Conservation (phyloP, 2,329 filamentous ascomycete species). For the Neofusicoccum ribis region DNA sequence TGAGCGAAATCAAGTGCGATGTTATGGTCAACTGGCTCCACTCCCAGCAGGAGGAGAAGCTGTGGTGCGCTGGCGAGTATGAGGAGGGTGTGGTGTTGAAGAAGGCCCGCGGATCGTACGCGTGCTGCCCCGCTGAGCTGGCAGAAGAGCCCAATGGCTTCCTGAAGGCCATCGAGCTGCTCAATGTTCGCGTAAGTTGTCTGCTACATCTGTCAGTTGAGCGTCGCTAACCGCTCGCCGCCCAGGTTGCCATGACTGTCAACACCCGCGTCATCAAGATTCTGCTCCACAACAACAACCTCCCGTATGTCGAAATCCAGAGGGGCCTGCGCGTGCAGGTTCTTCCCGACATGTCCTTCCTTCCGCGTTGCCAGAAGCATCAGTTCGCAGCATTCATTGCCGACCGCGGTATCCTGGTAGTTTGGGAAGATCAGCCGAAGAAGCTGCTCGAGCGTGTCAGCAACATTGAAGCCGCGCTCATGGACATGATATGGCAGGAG, state of each 20-base stretch:
- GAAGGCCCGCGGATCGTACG: conserved; percentile 52
- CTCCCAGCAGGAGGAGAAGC: conserved; percentile 59
- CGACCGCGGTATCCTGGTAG: conserved; percentile 58
- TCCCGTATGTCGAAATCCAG: conserved; percentile 59
- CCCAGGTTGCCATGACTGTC: conserved; percentile 65
- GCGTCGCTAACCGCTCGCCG: conserved; percentile 18
- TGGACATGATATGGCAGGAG: conserved; percentile 58
- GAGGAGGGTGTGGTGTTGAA: conserved; percentile 60
- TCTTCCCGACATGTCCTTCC: conserved; percentile 56
- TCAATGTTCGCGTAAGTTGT: conserved; percentile 55
- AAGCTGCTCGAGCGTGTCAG: conserved; percentile 55
- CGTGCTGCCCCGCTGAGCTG: conserved; percentile 52
- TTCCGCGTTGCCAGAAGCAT: conserved; percentile 63
- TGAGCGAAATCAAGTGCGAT: conserved; percentile 58
- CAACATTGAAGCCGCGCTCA: conserved; percentile 54
- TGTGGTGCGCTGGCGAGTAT: conserved; percentile 50
- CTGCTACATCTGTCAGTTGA: conserved; percentile 25
- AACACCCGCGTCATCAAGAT: conserved; percentile 65
- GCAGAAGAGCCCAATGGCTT: conserved; percentile 49
- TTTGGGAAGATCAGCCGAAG: conserved; percentile 65
- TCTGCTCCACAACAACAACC: conserved; percentile 53
- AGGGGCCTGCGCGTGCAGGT: conserved; percentile 63
- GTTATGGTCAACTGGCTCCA: conserved; percentile 66
- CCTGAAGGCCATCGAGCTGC: conserved; percentile 48
- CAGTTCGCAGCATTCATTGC: conserved; percentile 66